These are phyloP conservation scores for Proliferodiscus dingleyae DNA, from an alignment of 2,329 filamentous ascomycete species.

Conservation along the genomic window DNA sequence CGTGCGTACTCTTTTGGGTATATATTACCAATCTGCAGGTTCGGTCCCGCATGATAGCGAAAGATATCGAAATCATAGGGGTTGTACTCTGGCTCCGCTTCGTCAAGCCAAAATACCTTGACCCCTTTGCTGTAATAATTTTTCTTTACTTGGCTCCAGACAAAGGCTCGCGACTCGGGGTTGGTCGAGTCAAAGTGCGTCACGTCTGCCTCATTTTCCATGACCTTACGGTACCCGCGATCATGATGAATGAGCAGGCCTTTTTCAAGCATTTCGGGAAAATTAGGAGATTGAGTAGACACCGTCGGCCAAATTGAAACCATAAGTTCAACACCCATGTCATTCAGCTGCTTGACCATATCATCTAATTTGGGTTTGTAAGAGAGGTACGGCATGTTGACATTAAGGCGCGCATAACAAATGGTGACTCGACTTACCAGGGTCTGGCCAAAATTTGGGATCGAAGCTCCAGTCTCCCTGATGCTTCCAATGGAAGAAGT, in stretches of 20 bases:
- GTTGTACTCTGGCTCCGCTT: constrained; percentile 62
- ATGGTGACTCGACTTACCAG: constrained; percentile 32
- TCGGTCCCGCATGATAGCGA: constrained; percentile 52
- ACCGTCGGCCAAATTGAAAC: constrained; percentile 67
- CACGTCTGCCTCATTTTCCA: constrained; percentile 55
- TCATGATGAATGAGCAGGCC: constrained; percentile 58
- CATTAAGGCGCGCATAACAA: too few species aligned
- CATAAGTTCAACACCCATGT: constrained; percentile 59
- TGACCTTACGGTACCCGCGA: constrained; percentile 51
- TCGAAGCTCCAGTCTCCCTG: constrained; percentile 69
- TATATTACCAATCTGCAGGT: constrained; percentile 53
- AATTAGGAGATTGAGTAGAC: constrained; percentile 54
- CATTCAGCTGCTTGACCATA: constrained; percentile 57
- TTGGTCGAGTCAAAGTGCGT: constrained; percentile 62
- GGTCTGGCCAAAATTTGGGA: constrained; percentile 58
- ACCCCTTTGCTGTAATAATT: constrained; percentile 61
- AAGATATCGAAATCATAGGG: constrained; percentile 65
- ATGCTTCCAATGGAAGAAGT: constrained; percentile 63
- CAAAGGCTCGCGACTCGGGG: constrained; percentile 49
- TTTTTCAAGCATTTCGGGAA: constrained; percentile 54
- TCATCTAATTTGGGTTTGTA: constrained; percentile 37
- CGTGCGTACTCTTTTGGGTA: constrained; percentile 55
- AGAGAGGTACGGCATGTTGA: background rate
- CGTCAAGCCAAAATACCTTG: constrained; percentile 63
- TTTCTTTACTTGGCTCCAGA: constrained; percentile 54